Evolutionary conservation across 352 stramenopile species (phyloP).

Genomic region (Phytophthora sojae): DNA sequence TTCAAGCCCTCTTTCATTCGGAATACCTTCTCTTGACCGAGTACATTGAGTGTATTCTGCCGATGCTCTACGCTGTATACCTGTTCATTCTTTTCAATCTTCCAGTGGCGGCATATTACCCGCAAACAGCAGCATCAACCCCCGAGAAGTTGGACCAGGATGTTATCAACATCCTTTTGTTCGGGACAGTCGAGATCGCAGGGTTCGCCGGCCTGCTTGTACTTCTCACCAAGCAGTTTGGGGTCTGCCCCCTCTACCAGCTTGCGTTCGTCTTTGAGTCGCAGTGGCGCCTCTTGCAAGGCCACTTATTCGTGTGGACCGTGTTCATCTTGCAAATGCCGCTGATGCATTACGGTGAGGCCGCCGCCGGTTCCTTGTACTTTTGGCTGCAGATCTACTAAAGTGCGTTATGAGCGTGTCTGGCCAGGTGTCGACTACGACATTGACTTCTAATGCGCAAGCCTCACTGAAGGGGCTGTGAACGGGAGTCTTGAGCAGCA

Average conservation of each 20-base stretch:
- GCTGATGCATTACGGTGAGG: conserved; percentile 31
- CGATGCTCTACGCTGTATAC: conserved; percentile 3
- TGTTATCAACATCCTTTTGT: conserved; percentile 4
- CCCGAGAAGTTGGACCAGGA: not conserved
- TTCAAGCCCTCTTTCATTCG: conserved; percentile 11
- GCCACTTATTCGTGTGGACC: conserved; percentile 31
- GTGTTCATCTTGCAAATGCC: conserved; percentile 32
- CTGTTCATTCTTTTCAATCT: conserved; percentile 3
- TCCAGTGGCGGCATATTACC: conserved; percentile 16
- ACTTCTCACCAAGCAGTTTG: conserved; percentile 15
- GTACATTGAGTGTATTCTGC: conserved; percentile 12
- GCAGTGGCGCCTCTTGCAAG: conserved; percentile 26
- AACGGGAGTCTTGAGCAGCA: too few relatives aligned
- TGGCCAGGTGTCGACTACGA: not conserved
- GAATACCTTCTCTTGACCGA: conserved; percentile 12
- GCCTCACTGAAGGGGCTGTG: too few relatives aligned
- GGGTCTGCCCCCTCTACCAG: conserved; percentile 25
- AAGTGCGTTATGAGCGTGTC: not conserved
- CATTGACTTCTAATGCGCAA: not conserved
- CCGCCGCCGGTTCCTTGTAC: not conserved
- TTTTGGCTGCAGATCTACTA: too few relatives aligned
- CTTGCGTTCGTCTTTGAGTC: conserved; percentile 47
- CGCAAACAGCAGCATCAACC: conserved; percentile 9
- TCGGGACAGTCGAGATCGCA: conserved; percentile 15
- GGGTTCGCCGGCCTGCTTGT: conserved; percentile 11